These are phyloP conservation scores for Cadophora luteo-olivacea DNA, from an alignment of 2,329 filamentous ascomycete species.

Conservation along the genomic window DNA sequence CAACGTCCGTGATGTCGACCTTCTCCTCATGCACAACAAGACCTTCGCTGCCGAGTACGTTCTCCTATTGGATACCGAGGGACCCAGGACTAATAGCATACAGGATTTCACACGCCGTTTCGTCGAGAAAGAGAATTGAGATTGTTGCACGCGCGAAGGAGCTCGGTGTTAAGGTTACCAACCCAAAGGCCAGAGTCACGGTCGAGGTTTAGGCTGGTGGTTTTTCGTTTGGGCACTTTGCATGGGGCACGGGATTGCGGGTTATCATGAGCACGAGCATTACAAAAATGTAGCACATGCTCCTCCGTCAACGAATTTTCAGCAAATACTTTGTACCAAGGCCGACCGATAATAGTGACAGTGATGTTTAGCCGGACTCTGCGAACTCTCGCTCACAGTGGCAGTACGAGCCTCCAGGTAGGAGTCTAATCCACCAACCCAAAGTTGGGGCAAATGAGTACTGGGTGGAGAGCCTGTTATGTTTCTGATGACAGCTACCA, in stretches of 20 bases:
- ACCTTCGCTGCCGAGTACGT: conserved; percentile 98
- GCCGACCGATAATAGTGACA: conserved; percentile 8
- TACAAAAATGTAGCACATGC: conserved; percentile 44
- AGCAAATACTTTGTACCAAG: conserved; percentile 26
- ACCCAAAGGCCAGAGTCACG: conserved; percentile 98
- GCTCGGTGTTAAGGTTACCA: conserved; percentile 99
- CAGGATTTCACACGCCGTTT: conserved; percentile 98
- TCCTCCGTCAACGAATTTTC: conserved; percentile 45
- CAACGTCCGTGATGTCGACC: conserved; percentile 95
- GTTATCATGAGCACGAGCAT: conserved; percentile 43
- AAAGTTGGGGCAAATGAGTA: too few species aligned
- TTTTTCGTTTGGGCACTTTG: conserved; percentile 43
- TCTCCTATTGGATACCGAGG: conserved; percentile 13
- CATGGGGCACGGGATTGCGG: conserved; percentile 44
- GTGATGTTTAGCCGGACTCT: conserved; percentile 3
- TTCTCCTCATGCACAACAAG: conserved; percentile 99
- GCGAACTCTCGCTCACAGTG: neutral
- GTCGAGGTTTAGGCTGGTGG: conserved; percentile 75
- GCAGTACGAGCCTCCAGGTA: neutral
- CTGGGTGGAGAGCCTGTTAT: too few species aligned
- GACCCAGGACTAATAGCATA: conserved; percentile 46
- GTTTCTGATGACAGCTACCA: neutral
- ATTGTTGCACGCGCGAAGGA: conserved; percentile 98
- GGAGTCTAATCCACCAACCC: too few species aligned
- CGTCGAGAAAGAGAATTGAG: conserved; percentile 97